These are phyloP conservation scores for Ramaria rubella DNA, from an alignment of 768 basidiomycete species.

Conservation along the genomic window DNA sequence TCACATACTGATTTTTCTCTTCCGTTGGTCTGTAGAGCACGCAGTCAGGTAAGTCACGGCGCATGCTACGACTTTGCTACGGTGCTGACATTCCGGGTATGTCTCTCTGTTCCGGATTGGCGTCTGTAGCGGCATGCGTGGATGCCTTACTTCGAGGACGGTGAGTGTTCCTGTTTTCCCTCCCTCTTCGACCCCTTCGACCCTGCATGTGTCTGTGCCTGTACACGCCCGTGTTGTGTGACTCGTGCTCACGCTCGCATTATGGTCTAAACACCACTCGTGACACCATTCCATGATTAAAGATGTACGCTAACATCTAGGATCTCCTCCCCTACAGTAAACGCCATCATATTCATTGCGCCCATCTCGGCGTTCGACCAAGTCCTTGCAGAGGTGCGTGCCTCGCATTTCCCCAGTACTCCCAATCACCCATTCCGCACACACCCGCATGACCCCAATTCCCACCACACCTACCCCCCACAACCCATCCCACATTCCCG, in stretches of 20 bases:
- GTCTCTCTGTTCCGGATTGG: neutral
- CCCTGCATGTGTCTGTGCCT: too few relatives aligned
- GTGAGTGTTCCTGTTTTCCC: slow-evolving; percentile 32
- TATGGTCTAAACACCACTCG: too few relatives aligned
- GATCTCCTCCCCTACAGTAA: slow-evolving; percentile 41
- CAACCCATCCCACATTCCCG: too few relatives aligned
- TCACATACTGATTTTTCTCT: neutral
- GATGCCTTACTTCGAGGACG: slow-evolving; percentile 85
- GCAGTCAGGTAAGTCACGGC: slow-evolving; percentile 53
- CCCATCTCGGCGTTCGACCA: slow-evolving; percentile 88
- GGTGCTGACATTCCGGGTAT: neutral
- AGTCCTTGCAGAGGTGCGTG: slow-evolving; percentile 62
- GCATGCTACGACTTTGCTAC: too few relatives aligned
- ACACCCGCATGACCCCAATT: slow-evolving; percentile 86
- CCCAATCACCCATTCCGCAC: slow-evolving; percentile 82
- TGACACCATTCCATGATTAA: too few relatives aligned
- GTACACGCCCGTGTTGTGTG: too few relatives aligned
- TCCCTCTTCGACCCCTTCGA: too few relatives aligned
- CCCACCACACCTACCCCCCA: slow-evolving; percentile 54
- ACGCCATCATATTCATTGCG: slow-evolving; percentile 83
- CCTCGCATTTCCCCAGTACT: slow-evolving; percentile 44
- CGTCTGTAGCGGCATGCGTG: slow-evolving; percentile 56
- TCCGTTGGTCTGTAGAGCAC: slow-evolving; percentile 35
- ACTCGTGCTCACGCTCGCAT: too few relatives aligned
- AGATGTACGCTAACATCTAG: neutral